phyloP scores from a whole-genome alignment of 2,329 filamentous ascomycete species.

The Sphaerulina musiva region DNA sequence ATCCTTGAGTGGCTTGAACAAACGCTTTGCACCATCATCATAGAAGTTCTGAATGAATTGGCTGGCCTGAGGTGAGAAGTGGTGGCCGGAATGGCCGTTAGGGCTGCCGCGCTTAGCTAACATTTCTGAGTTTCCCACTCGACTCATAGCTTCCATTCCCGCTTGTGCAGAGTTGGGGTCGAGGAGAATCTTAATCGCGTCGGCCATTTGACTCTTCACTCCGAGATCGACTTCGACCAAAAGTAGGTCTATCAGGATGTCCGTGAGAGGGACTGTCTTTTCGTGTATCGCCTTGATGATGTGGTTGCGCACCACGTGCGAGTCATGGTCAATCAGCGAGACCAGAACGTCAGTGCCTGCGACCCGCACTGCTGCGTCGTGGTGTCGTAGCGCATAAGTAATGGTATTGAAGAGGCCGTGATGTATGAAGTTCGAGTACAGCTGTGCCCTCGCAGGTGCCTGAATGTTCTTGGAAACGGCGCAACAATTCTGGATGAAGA shows the following conservation, averaged over 20 bases:
- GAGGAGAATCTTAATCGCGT: conserved; percentile 87
- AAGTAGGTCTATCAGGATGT: conserved; percentile 85
- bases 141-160: conserved; percentile 54
- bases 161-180: conserved; percentile 60
- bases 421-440: conserved; percentile 85
- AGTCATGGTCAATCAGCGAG: conserved; percentile 91
- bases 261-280: conserved; percentile 76
- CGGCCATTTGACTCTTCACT: conserved; percentile 90
- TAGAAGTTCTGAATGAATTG: conserved; percentile 84
- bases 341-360: conserved; percentile 91
- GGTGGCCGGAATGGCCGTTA: conserved; percentile 16
- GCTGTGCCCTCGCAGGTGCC: conserved; percentile 66
- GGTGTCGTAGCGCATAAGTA: conserved; percentile 80
- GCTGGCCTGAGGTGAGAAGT: conserved; percentile 61
- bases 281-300: conserved; percentile 89
- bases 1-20: conserved; percentile 81
- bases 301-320: conserved; percentile 85
- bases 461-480: conserved; percentile 92
- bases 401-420: conserved; percentile 86
- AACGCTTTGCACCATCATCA: conserved; percentile 71
- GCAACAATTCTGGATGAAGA: conserved; percentile 96
- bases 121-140: conserved; percentile 59
- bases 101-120: conserved; percentile 50
- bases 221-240: conserved; percentile 87
- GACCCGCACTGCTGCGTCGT: conserved; percentile 76